These are phyloP conservation scores for Geranomyces variabilis DNA, from an alignment of 192 early-diverging fungal genomes.

Conservation along the genomic window DNA sequence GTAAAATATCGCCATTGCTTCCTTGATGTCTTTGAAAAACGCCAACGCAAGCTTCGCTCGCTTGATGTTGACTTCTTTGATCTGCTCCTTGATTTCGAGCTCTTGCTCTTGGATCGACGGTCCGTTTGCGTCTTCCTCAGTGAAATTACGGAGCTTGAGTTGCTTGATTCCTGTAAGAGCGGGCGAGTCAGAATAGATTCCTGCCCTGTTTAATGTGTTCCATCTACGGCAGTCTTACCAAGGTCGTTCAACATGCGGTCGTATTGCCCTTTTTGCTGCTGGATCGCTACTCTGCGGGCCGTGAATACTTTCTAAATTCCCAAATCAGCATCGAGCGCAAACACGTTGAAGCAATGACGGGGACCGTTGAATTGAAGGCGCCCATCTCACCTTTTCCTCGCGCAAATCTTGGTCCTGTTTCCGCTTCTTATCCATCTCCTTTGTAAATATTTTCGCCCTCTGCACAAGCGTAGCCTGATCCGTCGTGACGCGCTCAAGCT, in stretches of 20 bases:
- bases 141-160: slow-evolving; percentile 9
- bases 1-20: slow-evolving; percentile 28
- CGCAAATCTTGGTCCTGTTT: slow-evolving; percentile 44
- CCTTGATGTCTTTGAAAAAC: slow-evolving; percentile 28
- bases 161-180: slow-evolving; percentile 20
- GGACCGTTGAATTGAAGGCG: no score
- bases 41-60: slow-evolving; percentile 32
- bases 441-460: slow-evolving; percentile 34
- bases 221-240: slow-evolving; percentile 11
- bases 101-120: slow-evolving; percentile 32
- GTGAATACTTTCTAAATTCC: slow-evolving; percentile 31
- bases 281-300: slow-evolving; percentile 38
- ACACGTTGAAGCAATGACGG: no score
- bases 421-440: slow-evolving; percentile 39
- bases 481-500: slow-evolving; percentile 40
- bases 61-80: slow-evolving; percentile 14
- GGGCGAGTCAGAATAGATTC: no score
- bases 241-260: slow-evolving; percentile 30
- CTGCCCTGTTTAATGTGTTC: not conserved
- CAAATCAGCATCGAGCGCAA: no score
- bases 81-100: not conserved
- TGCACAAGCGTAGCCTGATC: slow-evolving; percentile 31
- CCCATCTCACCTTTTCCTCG: slow-evolving; percentile 54
- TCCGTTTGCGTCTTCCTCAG: not conserved
- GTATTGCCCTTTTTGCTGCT: slow-evolving; percentile 35